Evolutionary conservation across 2,329 filamentous ascomycete genomes (phyloP), one percentile per base, ranked within the genome.

Genomic region (Xylariaceae sp.): DNA sequence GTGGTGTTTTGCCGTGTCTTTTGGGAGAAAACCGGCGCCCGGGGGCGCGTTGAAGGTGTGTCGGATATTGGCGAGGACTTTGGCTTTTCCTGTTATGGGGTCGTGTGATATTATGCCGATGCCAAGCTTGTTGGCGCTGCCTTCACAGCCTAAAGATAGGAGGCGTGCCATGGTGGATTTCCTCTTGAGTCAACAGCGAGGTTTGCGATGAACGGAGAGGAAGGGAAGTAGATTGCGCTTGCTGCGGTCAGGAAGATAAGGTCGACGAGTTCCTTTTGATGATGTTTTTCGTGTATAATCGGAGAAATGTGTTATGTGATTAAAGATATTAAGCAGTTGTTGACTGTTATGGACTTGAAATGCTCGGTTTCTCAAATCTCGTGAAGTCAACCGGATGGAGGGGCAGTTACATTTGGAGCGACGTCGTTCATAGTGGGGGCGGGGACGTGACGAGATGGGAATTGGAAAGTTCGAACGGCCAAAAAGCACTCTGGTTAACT

Each of bases 111-210:
- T 96, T 53, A 99, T 78, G 66, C 94, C 94, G 53, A 97, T 87
- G 61, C 93, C 94, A 47, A 99, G 84, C 74, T 99, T 99, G 79
- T 99, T 99, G 73, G 94, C 94, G 51, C 90, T 96, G 70, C 94
- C 93, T 77, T 99, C 94, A 68, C 78, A 81, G 59, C 81, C 81
- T 57, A 84, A 72, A 61, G 81, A 78, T 57, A 83, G 76, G 65
- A 78, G 71, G 2, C 2, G 50, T 48, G 31, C 22, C 44, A 5
- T 50, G 42, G 31, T 36, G 13, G 31, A 31, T 28, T 16, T 49
- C 7, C 22, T 28, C 22, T 7, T 28, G 22, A 7, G 4, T 28
- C 7, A 7, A 28, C 4, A 7, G 22, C 4, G 22, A 28, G 22
- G 22, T 7, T 28, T 28, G 22, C 22, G 22, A 28, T 28, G 22